phyloP scores from a whole-genome alignment of 2,329 filamentous ascomycete species.

The Hypoxylon sp. region DNA sequence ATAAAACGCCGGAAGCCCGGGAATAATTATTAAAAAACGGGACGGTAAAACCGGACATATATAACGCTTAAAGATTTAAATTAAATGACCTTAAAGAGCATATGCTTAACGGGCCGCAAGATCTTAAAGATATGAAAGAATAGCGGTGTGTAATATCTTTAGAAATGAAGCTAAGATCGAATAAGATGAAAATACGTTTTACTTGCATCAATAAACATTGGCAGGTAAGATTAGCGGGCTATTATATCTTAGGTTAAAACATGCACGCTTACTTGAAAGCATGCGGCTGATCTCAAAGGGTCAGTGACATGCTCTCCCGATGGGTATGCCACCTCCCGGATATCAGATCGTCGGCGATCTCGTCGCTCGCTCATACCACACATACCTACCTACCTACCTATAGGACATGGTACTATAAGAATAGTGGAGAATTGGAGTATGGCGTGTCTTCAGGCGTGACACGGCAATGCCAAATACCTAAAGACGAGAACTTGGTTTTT shows the following conservation, averaged over 20 bases:
- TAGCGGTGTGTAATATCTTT: too few species aligned
- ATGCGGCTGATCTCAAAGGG: neutral
- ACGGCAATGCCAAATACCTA: neutral
- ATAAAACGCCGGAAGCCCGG: too few species aligned
- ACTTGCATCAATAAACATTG: neutral
- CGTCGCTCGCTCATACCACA: neutral
- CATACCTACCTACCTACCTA: too few species aligned
- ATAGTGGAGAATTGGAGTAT: neutral
- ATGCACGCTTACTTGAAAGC: neutral
- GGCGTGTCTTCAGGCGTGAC: neutral
- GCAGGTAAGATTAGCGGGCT: neutral
- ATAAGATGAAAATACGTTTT: constrained; percentile 1
- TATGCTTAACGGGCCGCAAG: too few species aligned
- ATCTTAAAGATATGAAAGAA: too few species aligned
- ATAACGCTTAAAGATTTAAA: too few species aligned
- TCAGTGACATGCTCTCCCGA: neutral
- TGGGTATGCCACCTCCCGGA: constrained; percentile 3
- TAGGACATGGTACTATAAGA: neutral
- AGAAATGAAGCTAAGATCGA: neutral
- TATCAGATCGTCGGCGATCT: neutral
- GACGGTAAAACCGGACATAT: too few species aligned
- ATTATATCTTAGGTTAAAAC: neutral
- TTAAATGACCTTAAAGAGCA: too few species aligned
- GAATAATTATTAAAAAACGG: too few species aligned
- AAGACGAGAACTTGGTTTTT: too few species aligned